A percentile compares a stretch with the other conserved stretches of the same genome.
phyloP scores from a whole-genome alignment of 768 basidiomycete genomes.

The Tylopilus sp. region DNA sequence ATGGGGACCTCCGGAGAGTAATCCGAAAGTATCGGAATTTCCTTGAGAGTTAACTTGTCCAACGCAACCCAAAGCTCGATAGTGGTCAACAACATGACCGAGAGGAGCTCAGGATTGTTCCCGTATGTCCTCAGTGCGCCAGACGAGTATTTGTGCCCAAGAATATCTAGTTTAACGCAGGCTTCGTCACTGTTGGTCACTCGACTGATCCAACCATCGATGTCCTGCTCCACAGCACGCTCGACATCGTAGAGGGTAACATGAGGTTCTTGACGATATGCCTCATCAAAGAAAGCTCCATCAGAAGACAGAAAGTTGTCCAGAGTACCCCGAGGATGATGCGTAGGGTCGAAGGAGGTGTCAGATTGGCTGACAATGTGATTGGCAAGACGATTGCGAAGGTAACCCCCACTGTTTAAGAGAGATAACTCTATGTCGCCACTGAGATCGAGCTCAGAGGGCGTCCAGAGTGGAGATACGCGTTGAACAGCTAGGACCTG shows the following conservation, averaged over 20 bases:
- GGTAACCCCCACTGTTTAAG: conserved; percentile 25
- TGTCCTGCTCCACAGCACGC: conserved; percentile 23
- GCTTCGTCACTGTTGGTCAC: conserved; percentile 10
- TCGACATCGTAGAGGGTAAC: conserved; percentile 38
- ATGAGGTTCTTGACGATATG: conserved; percentile 9
- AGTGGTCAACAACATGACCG: conserved; percentile 40
- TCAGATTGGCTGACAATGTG: no score
- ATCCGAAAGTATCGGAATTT: conserved; percentile 26
- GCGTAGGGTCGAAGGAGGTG: not conserved
- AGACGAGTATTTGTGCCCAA: conserved; percentile 27
- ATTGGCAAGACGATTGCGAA: conserved; percentile 18
- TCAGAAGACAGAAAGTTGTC: conserved; percentile 15
- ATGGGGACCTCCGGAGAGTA: conserved; percentile 35
- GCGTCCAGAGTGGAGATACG: conserved; percentile 29
- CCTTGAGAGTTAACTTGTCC: conserved; percentile 22
- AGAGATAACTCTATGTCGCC: conserved; percentile 36
- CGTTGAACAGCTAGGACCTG: conserved; percentile 27
- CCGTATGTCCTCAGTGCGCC: conserved; percentile 26
- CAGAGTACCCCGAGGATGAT: conserved; percentile 11
- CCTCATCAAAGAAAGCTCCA: conserved; percentile 9
- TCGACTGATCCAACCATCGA: conserved; percentile 35
- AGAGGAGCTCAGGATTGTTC: conserved; percentile 37
- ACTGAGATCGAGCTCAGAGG: conserved; percentile 24
- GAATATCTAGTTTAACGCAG: conserved; percentile 20
- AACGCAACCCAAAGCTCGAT: conserved; percentile 39